Conservation (phyloP, 139 green algal species). For the Pleodorina starrii region DNA sequence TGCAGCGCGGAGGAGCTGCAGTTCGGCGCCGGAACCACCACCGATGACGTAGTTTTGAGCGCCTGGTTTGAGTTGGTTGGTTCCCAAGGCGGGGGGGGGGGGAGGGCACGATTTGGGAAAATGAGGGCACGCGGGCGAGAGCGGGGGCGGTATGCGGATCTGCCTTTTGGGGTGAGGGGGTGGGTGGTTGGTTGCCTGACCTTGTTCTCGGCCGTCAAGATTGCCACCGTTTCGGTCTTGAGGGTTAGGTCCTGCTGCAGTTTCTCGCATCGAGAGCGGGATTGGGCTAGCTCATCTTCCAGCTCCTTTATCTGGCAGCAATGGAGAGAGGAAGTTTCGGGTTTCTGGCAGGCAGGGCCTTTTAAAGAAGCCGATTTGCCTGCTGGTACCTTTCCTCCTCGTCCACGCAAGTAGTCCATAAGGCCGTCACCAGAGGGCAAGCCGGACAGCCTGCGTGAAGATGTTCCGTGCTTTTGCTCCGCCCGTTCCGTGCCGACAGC, state of each 20-base stretch:
- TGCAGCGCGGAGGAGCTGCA: neutral
- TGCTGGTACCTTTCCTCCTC: slow-evolving; percentile 44
- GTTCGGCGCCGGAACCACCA: neutral
- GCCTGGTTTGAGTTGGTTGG: too few species aligned
- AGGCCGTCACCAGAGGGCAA: slow-evolving; percentile 36
- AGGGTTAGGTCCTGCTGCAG: slow-evolving; percentile 46
- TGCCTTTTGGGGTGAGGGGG: neutral
- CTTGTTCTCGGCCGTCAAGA: slow-evolving; percentile 10
- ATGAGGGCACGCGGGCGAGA: too few species aligned
- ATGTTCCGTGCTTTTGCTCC: neutral
- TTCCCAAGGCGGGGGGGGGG: too few species aligned
- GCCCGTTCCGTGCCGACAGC: too few species aligned
- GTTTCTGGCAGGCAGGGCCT: neutral
- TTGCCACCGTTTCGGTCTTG: slow-evolving; percentile 4
- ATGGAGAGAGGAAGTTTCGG: neutral
- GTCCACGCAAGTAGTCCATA: slow-evolving; percentile 51
- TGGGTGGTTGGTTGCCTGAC: neutral
- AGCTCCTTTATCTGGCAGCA: slow-evolving; percentile 71
- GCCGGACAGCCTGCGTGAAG: neutral
- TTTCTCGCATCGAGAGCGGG: neutral
- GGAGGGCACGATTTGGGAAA: too few species aligned
- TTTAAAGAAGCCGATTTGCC: neutral
- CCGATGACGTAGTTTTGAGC: neutral
- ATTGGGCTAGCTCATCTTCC: slow-evolving; percentile 49
- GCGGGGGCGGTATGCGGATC: too few species aligned